These are phyloP conservation scores for Gracilaria gracilis DNA, from an alignment of 23 red algal species.

Conservation along the genomic window DNA sequence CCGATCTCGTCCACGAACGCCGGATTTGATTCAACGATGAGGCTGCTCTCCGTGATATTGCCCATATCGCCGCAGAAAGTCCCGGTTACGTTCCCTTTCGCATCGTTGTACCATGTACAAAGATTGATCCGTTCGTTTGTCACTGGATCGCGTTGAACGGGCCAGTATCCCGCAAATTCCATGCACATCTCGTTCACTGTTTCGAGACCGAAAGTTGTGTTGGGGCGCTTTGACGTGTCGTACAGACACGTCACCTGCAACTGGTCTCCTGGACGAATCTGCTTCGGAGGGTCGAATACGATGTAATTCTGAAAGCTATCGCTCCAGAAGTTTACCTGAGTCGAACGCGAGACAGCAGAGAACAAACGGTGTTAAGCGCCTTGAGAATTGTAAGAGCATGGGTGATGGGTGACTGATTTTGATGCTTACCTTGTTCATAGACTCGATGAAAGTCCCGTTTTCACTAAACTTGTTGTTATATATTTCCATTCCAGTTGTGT, in stretches of 20 bases:
- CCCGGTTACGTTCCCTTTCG: background rate
- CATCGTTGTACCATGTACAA: slow-evolving; percentile 8
- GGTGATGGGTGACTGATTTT: background rate
- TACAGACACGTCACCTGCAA: slow-evolving; percentile 59
- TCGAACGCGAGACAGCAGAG: background rate
- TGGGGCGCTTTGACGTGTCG: slow-evolving; percentile 57
- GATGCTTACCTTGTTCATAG: slow-evolving; percentile 43
- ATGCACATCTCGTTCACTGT: slow-evolving; percentile 78
- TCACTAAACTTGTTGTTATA: slow-evolving; percentile 59
- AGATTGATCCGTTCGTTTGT: slow-evolving; percentile 53
- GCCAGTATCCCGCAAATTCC: slow-evolving; percentile 63
- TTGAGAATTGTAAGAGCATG: background rate
- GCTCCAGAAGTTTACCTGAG: slow-evolving; percentile 68
- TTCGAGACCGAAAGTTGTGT: slow-evolving; percentile 58
- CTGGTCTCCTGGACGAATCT: slow-evolving; percentile 50
- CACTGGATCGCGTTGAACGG: slow-evolving; percentile 43
- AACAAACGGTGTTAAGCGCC: background rate
- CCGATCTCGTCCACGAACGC: slow-evolving; percentile 35
- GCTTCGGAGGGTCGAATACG: slow-evolving; percentile 26
- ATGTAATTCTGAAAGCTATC: slow-evolving; percentile 56
- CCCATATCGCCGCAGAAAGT: slow-evolving; percentile 50
- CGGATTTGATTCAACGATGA: slow-evolving; percentile 31
- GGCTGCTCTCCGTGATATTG: background rate
- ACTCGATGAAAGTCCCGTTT: slow-evolving; percentile 63
- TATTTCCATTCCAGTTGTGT: slow-evolving; percentile 63